These are phyloP conservation scores for Dipteronia dyeriana DNA, from an alignment of 345 rosid genomes.

Conservation along the genomic window DNA sequence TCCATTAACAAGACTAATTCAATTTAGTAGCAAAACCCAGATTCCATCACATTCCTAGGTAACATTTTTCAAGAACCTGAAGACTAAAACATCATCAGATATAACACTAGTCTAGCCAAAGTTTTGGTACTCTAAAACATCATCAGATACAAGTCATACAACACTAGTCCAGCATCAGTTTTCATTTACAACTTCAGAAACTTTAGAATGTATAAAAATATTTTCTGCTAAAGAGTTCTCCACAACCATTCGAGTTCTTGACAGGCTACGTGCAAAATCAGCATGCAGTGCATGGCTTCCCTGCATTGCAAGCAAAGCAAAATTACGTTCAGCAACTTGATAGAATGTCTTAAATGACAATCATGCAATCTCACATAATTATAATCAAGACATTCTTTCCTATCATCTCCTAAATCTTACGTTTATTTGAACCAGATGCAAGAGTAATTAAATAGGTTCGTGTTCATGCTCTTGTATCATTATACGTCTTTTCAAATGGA, in stretches of 20 bases:
- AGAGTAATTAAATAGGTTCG: background rate
- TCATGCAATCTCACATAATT: background rate
- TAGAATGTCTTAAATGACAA: background rate
- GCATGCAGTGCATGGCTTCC: conserved; percentile 62
- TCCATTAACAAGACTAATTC: too few relatives aligned
- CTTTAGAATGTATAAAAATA: too few relatives aligned
- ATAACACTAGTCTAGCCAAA: too few relatives aligned
- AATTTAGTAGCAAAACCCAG: too few relatives aligned
- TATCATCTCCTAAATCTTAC: background rate
- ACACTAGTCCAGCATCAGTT: background rate
- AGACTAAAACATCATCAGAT: too few relatives aligned
- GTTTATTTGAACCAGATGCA: background rate
- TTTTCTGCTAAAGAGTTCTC: conserved; percentile 14
- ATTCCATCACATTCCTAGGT: too few relatives aligned
- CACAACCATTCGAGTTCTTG: conserved; percentile 2
- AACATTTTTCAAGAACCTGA: too few relatives aligned
- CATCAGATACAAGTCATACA: background rate
- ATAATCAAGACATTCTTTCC: background rate
- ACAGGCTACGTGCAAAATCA: conserved; percentile 44
- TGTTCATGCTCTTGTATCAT: background rate
- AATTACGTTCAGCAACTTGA: conserved; percentile 10
- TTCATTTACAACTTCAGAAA: background rate
- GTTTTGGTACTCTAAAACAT: background rate
- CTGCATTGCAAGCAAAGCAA: conserved; percentile 32
- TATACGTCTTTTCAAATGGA: too few relatives aligned